Evolutionary conservation across 371 early-diverging fungal genomes (phyloP), one percentile per base, ranked within the genome.

Genomic region (Saksenaea vasiformis): DNA sequence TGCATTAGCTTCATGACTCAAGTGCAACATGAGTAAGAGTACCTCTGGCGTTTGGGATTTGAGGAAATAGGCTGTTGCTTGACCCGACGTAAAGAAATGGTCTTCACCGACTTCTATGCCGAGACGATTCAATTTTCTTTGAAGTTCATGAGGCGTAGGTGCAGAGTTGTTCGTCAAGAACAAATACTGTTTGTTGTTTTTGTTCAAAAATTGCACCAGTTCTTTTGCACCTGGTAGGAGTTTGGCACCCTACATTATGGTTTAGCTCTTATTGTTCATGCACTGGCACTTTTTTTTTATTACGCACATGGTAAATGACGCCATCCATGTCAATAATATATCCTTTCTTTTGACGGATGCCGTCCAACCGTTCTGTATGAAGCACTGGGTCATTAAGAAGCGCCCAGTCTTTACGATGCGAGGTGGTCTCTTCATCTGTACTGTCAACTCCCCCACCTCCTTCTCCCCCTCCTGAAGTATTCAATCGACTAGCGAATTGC

Each of bases 161-260:
- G 86, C 85, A 54, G 85, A 85, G 69, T 89, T 87, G 76, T 89
- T 89, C 36, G 89, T 89, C 77, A 87, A 72, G 71, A 88, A 88
- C 28, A 88, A 72, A 65, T 79, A 88, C 58, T 83, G 73, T 68
- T 88, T 88, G 67, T 84, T 79, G 58, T 87, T 78, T 34, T 59
- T 63, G 36, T 78, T 65, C 63, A 86, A 72, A 72, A 86, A 88
- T 2, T 71, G 74, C 24, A 88, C 85, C 63, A 88, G 79, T 66
- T 88, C 87, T 55, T 84, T 85, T 8, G 82, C 86, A 67, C 86
- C 86, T 56, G 81, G 77, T 17, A 81, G 70, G 19, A 80, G 65
- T 39, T 74, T 77, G 64, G 74, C 72, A 41, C 84, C 84, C 80
- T 83, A 73, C 11, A 31, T 51, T 17, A 56, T 35, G 15, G 7